Conservation (phyloP, 202 grass and related monocot species). For the Schoenoplectus tabernaemontani region DNA sequence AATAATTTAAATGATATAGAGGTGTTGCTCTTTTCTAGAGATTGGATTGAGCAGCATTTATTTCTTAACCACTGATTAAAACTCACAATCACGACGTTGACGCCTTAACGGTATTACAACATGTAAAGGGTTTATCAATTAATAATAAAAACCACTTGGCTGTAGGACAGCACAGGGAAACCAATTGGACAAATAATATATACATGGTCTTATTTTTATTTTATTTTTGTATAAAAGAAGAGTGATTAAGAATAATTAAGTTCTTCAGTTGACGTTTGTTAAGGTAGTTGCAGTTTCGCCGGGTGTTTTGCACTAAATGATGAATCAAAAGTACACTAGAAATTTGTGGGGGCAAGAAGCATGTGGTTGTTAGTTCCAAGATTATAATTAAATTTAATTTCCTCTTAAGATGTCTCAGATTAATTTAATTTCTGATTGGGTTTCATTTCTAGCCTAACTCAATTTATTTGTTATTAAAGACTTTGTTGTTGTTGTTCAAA, state of each 20-base stretch:
- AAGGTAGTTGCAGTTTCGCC: neutral
- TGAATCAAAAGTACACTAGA: neutral
- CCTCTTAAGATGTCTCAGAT: neutral
- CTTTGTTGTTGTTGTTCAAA: too few species aligned
- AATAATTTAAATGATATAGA: neutral
- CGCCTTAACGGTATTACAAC: neutral
- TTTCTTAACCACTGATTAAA: neutral
- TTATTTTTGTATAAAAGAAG: neutral
- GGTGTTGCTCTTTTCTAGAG: neutral
- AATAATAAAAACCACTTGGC: neutral
- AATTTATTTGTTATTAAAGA: too few species aligned
- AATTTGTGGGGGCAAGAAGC: neutral
- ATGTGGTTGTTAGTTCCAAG: conserved; percentile 21
- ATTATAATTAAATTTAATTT: conserved; percentile 11
- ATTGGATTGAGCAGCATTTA: neutral
- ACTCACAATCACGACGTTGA: neutral
- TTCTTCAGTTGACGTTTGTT: neutral
- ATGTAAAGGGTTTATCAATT: neutral
- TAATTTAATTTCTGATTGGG: too few species aligned
- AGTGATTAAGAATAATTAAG: neutral
- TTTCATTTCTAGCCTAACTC: too few species aligned
- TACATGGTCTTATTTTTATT: too few species aligned
- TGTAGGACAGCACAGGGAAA: neutral
- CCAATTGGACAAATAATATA: neutral
- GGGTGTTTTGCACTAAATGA: conserved; percentile 3